Evolutionary conservation across 768 basidiomycete species (phyloP).

Genomic region (Rhizopogon roseolus): DNA sequence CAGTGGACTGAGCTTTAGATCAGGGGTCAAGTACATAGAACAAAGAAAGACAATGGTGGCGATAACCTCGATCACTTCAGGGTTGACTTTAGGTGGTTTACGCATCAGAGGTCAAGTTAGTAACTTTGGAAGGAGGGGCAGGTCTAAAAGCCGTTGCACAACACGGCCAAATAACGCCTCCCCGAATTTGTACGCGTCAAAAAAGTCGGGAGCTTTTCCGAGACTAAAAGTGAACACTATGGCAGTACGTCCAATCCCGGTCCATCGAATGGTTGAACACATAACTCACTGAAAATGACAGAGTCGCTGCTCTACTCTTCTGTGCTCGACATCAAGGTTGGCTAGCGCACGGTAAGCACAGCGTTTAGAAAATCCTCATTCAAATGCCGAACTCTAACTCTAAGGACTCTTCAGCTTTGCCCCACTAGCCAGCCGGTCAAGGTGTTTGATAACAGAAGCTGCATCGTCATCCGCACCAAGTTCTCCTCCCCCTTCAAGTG

Average conservation of each 20-base stretch:
- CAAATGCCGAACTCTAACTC: neutral
- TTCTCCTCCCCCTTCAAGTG: constrained; percentile 40
- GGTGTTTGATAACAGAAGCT: constrained; percentile 53
- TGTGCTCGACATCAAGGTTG: constrained; percentile 14
- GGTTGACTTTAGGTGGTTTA: too few species aligned
- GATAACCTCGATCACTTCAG: neutral
- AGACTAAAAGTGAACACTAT: constrained; percentile 12
- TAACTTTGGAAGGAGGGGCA: too few species aligned
- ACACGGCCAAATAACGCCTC: constrained; percentile 14
- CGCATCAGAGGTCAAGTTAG: too few species aligned
- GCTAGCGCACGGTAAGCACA: constrained; percentile 7
- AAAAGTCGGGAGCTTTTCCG: constrained; percentile 7
- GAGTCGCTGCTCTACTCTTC: constrained; percentile 16
- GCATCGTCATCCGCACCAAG: constrained; percentile 37
- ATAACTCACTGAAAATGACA: neutral
- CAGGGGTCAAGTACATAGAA: neutral
- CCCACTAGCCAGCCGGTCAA: constrained; percentile 31
- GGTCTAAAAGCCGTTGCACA: neutral
- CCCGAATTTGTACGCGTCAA: constrained; percentile 14
- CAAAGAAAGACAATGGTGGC: neutral
- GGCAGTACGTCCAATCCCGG: constrained; percentile 15
- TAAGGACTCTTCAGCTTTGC: constrained; percentile 11
- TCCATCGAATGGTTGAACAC: neutral
- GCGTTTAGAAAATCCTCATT: constrained; percentile 2
- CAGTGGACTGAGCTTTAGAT: neutral